Evolutionary conservation across 495 filamentous ascomycete genomes (phyloP), one percentile per base, ranked within the genome.

Genomic region (Tuber brumale): DNA sequence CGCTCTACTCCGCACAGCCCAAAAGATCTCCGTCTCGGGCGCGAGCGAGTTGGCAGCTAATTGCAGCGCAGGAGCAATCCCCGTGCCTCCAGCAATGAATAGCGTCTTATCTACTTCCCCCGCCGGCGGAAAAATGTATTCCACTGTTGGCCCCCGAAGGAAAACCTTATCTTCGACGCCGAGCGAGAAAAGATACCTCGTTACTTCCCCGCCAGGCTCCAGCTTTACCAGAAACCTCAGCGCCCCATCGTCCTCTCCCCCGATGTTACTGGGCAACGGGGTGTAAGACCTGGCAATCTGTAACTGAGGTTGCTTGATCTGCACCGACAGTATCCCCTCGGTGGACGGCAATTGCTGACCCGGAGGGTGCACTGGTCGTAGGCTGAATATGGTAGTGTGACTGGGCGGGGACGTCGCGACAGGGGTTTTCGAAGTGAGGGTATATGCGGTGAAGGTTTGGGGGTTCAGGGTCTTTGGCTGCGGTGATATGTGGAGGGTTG

Each of bases 1-100:
- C 42, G 74, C 72, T 27, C 69, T 42, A 43, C 51, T 19, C 84
- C n/a, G 86, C 85, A 76, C 86, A 77, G 91, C 92, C 92, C 92
- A 94, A 1, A 93, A 80, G 43, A 94, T 90, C 76, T 87, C 87
- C 74, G 91, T 87, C 75, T 80, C 84, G 78, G 71, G 41, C 84
- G 82, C 46, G 76, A 90, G 83, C 6, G 95, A 80, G 14, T 87
- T 88, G 75, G 89, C 84, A 48, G 89, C 92, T 39, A 90, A 88
- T 84, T 98, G 95, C 78, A 97, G 82, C 45, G 95, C 95, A 1
- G 95, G 93, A 37, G 93, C 94, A 83, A 99, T 95, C 0, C 95
- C 95, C 9, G 95, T 99, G 0, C 95, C 95, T 0, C 94, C 95
- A 21, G 95, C 95, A 45, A 97, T 85, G 83, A 98, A 97, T 3